Evolutionary conservation across 345 rosid genomes (phyloP).

Genomic region (Pistacia vera): DNA sequence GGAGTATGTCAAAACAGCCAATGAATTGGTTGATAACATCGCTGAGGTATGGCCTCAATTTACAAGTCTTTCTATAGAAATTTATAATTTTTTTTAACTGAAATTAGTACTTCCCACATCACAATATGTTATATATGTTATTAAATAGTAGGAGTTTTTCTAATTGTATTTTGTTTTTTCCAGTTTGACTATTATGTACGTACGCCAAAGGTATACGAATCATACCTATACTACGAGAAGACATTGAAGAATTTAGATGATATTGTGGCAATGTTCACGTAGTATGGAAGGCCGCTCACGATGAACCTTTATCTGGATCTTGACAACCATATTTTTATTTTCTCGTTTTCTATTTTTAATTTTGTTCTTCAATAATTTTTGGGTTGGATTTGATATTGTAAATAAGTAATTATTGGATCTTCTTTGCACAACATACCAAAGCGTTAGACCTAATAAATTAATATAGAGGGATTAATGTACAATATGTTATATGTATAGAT

Average conservation of each 20-base stretch:
- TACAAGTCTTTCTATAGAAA: too few relatives aligned
- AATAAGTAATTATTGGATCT: background rate
- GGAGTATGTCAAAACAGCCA: conserved; percentile 70
- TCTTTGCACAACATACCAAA: background rate
- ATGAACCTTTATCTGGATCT: too few relatives aligned
- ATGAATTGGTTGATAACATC: conserved; percentile 77
- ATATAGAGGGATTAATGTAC: too few relatives aligned
- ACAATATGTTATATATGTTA: too few relatives aligned
- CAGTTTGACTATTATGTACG: conserved; percentile 78
- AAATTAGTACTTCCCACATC: too few relatives aligned
- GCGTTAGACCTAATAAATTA: background rate
- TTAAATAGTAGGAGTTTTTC: background rate
- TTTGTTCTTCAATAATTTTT: background rate
- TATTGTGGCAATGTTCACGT: conserved; percentile 56
- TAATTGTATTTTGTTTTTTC: background rate
- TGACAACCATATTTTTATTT: background rate
- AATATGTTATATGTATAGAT: too few relatives aligned
- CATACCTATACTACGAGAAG: conserved; percentile 86
- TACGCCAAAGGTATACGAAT: conserved; percentile 88
- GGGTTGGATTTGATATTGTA: background rate
- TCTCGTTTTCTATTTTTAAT: background rate
- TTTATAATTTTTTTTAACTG: too few relatives aligned
- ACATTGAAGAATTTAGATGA: conserved; percentile 75
- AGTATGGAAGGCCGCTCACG: background rate
- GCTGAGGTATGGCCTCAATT: conserved; percentile 46